Percentiles rank a stretch among this genome's conserved stretches.
Evolutionary conservation across 2,329 filamentous ascomycete genomes (phyloP).

Genomic region (Ilyonectria robusta): DNA sequence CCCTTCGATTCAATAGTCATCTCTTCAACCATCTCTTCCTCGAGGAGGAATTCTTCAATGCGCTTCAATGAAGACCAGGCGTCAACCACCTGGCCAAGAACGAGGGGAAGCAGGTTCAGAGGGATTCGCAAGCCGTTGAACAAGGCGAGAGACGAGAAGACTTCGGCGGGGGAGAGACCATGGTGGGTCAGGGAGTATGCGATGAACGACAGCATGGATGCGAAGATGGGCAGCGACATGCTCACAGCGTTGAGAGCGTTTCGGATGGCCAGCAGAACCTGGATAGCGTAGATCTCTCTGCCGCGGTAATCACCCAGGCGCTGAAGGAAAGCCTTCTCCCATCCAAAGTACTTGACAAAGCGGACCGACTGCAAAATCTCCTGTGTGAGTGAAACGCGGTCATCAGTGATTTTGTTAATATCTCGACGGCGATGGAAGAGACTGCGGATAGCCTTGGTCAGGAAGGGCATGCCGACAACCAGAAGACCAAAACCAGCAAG

Average conservation of each 20-base stretch:
- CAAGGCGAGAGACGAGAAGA: slow-evolving; percentile 94
- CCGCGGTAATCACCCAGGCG: slow-evolving; percentile 81
- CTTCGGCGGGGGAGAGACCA: slow-evolving; percentile 77
- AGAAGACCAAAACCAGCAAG: slow-evolving; percentile 89
- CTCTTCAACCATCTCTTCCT: slow-evolving; percentile 87
- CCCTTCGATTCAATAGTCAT: slow-evolving; percentile 69
- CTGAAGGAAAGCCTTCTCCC: slow-evolving; percentile 89
- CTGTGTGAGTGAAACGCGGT: slow-evolving; percentile 90
- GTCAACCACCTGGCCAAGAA: slow-evolving; percentile 91
- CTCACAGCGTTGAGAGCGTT: slow-evolving; percentile 89
- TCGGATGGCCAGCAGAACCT: slow-evolving; percentile 84
- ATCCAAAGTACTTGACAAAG: slow-evolving; percentile 97
- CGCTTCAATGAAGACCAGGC: slow-evolving; percentile 87
- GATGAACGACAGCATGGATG: slow-evolving; percentile 95
- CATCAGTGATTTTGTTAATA: slow-evolving; percentile 96
- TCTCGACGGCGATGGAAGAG: slow-evolving; percentile 81
- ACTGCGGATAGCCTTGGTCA: slow-evolving; percentile 82
- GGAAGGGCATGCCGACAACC: slow-evolving; percentile 81
- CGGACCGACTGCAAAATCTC: slow-evolving; percentile 92
- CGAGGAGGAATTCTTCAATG: slow-evolving; percentile 88
- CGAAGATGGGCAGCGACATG: slow-evolving; percentile 91
- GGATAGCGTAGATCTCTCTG: slow-evolving; percentile 86
- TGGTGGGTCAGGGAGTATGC: slow-evolving; percentile 80
- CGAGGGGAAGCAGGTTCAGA: slow-evolving; percentile 88
- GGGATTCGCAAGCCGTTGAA: slow-evolving; percentile 95